phyloP scores from a whole-genome alignment of 805 yeast genomes.

The Priceomyces fermenticarens region DNA sequence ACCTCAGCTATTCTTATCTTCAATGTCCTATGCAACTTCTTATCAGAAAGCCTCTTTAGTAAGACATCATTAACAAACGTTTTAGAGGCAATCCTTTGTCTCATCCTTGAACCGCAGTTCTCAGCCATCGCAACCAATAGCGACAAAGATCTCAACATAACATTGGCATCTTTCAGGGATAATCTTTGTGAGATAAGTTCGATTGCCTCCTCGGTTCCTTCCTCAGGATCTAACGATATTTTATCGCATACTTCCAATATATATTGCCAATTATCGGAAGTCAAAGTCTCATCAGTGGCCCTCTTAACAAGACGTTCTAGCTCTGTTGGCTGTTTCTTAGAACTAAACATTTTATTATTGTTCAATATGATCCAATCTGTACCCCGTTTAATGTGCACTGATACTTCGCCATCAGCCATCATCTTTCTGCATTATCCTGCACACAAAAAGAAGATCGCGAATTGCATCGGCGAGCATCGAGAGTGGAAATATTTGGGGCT shows the following conservation, averaged over 20 bases:
- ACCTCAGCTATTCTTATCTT: slow-evolving; percentile 65
- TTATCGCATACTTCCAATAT: slow-evolving; percentile 41
- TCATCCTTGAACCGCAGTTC: slow-evolving; percentile 44
- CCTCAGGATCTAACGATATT: slow-evolving; percentile 36
- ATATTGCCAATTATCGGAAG: slow-evolving; percentile 43
- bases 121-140: slow-evolving; percentile 39
- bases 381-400: too few species aligned
- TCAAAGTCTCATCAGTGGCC: slow-evolving; percentile 41
- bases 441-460: neutral
- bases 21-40: slow-evolving; percentile 61
- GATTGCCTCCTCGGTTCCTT: slow-evolving; percentile 31
- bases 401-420: neutral
- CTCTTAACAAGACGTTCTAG: slow-evolving; percentile 24
- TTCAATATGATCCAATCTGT: too few species aligned
- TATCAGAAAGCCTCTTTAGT: slow-evolving; percentile 47
- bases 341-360: slow-evolving; percentile 4
- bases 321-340: slow-evolving; percentile 1
- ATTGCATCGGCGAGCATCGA: neutral
- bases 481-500: neutral
- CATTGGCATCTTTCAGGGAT: slow-evolving; percentile 37
- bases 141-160: slow-evolving; percentile 33
- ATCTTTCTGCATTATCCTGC: neutral
- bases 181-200: slow-evolving; percentile 21
- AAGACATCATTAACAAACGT: slow-evolving; percentile 32
- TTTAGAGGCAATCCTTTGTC: slow-evolving; percentile 41